Evolutionary conservation across 768 basidiomycete genomes (phyloP), one percentile per base, ranked within the genome.

Genomic region (Tylopilus vinaceipallidus): DNA sequence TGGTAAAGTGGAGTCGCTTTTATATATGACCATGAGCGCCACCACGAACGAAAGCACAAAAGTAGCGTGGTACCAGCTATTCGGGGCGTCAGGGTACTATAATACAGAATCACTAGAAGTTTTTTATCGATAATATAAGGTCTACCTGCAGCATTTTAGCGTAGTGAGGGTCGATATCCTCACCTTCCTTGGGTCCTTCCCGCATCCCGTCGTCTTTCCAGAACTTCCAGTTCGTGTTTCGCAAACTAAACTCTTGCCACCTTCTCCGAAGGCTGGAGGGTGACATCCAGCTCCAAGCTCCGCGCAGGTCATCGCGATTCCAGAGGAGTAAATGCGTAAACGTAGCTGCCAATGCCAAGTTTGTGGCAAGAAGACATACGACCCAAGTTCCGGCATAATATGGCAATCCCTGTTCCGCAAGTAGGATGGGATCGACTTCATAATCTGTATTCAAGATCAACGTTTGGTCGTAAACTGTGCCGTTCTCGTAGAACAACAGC

Each of bases 1-100:
- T 11, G 82, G 81, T 29, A 84, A 60, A 4, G 74, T 77, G 11
- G 80, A 78, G 43, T 74, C 52, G 14, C 73, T 77, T 34, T 76
- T 75, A 60, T 83, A 83, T 52, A 77, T 69, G 6, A 77, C 76
- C 5, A 75, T 73, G 69, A 83, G 72, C 0, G 79, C 80, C 63
- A 80, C 77, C 2, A 71, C 68, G 48, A 82, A 75, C n/a, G 65
- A 65, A 8, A 49, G 11, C 1, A 62, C 35, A 8, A 72, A 56
- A 0, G 55, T 57, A 2, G 43, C 33, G 24, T 40, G 55, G 50
- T 72, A 73, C 73, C 71, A 72, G 24, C 59, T 63, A 20, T 67
- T 54, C 5, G 62, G 71, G 11, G 45, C 55, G 22, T 74, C 68
- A 8, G 64, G 58, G 49, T 74, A 73, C 70, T 72, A 29, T 8